These are phyloP conservation scores for Ogataea saltuana DNA, from an alignment of 805 yeast species.

Conservation along the genomic window DNA sequence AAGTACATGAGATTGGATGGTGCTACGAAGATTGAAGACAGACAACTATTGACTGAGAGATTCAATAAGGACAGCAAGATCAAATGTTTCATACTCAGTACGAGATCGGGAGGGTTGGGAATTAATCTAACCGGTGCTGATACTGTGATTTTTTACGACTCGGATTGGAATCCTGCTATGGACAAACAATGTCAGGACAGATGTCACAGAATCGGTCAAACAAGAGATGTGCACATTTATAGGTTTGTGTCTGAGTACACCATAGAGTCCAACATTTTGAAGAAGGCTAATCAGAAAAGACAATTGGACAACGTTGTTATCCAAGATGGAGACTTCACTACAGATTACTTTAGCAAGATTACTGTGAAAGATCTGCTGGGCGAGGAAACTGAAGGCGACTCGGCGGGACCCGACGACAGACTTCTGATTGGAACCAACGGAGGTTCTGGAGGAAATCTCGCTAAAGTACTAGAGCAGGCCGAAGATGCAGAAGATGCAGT, in stretches of 20 bases:
- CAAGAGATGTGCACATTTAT: conserved; percentile 96
- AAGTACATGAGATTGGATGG: conserved; percentile 95
- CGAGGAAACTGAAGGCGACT: conserved; percentile 43
- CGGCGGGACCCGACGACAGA: conserved; percentile 26
- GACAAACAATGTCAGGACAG: conserved; percentile 99
- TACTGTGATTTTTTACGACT: conserved; percentile 95
- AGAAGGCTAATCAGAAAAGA: conserved; percentile 92
- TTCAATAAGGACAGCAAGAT: conserved; percentile 84
- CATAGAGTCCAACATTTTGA: conserved; percentile 90
- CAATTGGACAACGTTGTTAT: conserved; percentile 92
- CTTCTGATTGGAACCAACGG: conserved; percentile 9
- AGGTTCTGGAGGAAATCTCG: conserved; percentile 33
- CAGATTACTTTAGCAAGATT: conserved; percentile 88
- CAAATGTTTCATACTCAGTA: conserved; percentile 88
- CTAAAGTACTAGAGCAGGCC: conserved; percentile 72
- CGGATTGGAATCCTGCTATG: conserved; percentile 99
- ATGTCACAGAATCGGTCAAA: conserved; percentile 98
- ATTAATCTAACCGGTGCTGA: conserved; percentile 98
- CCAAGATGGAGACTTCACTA: conserved; percentile 97
- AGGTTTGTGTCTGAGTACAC: conserved; percentile 95
- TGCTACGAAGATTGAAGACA: conserved; percentile 94
- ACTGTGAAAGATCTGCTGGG: conserved; percentile 86
- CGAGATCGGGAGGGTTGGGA: conserved; percentile 98
- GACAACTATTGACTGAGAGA: conserved; percentile 90
- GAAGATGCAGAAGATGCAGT: conserved; percentile 91